A percentile compares a stretch with the other conserved stretches of the same genome.
phyloP scores from a whole-genome alignment of 169 alveolate species.

The Plasmodium inui region DNA sequence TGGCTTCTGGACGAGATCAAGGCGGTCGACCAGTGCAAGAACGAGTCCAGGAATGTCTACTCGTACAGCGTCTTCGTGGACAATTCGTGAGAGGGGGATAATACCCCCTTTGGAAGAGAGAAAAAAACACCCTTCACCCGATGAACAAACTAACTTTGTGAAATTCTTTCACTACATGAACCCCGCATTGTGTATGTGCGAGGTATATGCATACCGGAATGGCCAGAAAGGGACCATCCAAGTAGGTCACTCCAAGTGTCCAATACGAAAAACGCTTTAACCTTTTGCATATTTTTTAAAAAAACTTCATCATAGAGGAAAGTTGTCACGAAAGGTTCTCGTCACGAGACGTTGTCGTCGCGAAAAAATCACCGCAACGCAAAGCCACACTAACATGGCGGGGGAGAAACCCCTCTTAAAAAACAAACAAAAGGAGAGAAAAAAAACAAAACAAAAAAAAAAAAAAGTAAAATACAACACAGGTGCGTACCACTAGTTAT shows the following conservation, averaged over 20 bases:
- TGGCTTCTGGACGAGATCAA: slow-evolving; percentile 78
- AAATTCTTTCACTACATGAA: neutral
- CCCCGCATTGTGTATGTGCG: neutral
- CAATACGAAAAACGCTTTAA: neutral
- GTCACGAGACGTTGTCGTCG: no score
- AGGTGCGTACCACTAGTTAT: neutral
- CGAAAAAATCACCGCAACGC: neutral
- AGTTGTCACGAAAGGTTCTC: no score
- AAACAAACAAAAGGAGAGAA: neutral
- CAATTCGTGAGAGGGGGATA: neutral
- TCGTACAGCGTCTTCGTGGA: slow-evolving; percentile 67
- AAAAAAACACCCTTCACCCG: no score
- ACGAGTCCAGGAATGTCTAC: slow-evolving; percentile 49
- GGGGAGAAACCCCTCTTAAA: neutral
- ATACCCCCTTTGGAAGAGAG: no score
- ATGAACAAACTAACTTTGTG: no score
- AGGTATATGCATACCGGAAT: neutral
- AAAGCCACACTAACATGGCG: neutral
- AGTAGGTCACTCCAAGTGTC: neutral
- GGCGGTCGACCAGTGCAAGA: slow-evolving; percentile 59
- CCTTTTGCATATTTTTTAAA: slow-evolving; percentile 7
- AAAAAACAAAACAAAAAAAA: neutral
- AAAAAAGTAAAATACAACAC: neutral
- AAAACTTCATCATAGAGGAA: neutral
- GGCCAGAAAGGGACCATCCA: neutral